Conservation (phyloP, 169 alveolate genomes). For the Perkinsus marinus region DNA sequence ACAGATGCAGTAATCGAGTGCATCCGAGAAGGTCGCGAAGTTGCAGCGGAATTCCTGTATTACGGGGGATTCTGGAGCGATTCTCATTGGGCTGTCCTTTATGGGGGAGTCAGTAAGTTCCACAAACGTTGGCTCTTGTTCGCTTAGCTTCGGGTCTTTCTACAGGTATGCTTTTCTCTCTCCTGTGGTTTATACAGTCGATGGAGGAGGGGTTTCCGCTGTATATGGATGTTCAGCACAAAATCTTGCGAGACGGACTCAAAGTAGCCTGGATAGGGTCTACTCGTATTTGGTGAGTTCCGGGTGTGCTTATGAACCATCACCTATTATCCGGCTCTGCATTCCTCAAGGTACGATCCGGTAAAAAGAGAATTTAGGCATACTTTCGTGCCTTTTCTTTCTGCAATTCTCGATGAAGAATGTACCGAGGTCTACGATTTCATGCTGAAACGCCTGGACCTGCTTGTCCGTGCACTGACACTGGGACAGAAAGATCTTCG, state of each 20-base stretch:
- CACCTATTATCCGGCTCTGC: no score
- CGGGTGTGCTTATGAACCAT: no score
- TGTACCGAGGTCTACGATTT: background rate
- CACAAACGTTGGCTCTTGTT: no score
- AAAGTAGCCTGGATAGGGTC: background rate
- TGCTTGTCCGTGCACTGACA: background rate
- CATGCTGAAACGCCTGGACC: background rate
- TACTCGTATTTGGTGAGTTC: background rate
- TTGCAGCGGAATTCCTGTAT: no score
- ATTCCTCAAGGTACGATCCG: background rate
- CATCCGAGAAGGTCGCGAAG: no score
- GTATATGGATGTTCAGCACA: background rate
- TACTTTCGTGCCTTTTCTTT: background rate
- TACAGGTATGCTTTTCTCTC: background rate
- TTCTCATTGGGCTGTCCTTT: no score
- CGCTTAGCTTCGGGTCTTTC: no score
- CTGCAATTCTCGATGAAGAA: background rate
- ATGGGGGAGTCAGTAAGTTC: no score
- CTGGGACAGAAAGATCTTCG: background rate
- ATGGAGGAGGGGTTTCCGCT: background rate
- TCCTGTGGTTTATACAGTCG: background rate
- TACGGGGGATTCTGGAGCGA: no score
- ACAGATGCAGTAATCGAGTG: no score
- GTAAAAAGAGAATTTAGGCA: background rate
- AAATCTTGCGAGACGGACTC: background rate